Evolutionary conservation across 345 rosid genomes (phyloP).

Genomic region (Eucalyptus brandiana): DNA sequence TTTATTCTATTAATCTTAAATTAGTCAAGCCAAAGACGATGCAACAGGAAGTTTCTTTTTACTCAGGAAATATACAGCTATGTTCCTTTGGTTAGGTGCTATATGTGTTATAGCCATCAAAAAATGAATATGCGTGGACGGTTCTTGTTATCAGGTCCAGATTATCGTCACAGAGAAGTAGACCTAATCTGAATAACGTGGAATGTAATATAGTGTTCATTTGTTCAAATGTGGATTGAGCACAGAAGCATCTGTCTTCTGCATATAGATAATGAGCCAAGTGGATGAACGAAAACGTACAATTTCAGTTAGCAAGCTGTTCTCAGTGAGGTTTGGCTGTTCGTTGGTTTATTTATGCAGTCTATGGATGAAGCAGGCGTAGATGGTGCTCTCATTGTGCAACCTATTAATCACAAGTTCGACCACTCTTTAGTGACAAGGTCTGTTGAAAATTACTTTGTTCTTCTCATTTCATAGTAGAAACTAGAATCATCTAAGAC

Average conservation of each 20-base stretch:
- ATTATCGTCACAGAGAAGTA: background rate
- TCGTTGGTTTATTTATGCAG: constrained; percentile 8
- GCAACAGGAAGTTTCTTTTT: background rate
- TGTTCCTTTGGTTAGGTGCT: background rate
- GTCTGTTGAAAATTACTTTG: constrained; percentile 7
- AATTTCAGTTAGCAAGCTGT: background rate
- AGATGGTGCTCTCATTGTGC: constrained; percentile 92
- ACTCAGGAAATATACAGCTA: background rate
- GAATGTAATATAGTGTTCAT: background rate
- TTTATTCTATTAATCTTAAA: background rate
- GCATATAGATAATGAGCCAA: background rate
- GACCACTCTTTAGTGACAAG: constrained; percentile 90
- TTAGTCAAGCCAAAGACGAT: background rate
- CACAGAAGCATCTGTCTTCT: background rate
- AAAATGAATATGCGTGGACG: background rate
- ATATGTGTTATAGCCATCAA: background rate
- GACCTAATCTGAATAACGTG: background rate
- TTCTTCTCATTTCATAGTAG: background rate
- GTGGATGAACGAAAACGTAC: background rate
- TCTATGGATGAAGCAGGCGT: constrained; percentile 86
- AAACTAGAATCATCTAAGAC: background rate
- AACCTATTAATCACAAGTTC: constrained; percentile 89
- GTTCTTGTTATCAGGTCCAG: background rate
- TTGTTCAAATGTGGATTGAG: background rate
- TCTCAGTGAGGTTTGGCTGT: background rate